Base-by-base conservation (phyloP, 176 grass and related monocot genomes). In the Triticum urartu region DNA sequence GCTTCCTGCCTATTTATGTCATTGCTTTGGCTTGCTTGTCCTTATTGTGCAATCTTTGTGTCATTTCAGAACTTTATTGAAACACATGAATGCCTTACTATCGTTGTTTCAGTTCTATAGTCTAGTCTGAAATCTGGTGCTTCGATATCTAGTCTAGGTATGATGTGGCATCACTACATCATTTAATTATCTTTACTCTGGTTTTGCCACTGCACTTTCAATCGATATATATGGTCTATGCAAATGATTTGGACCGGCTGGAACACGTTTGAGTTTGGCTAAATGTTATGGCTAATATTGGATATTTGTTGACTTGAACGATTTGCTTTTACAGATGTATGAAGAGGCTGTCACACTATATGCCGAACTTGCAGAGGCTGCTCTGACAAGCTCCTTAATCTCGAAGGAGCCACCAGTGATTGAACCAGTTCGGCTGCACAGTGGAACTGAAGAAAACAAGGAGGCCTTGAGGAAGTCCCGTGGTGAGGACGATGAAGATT, bases 401-500 rank as follows among this genome's bases (percentile, higher is more conserved):
- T 99, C 97, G 20, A 99, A 91, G 87, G 94, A 99, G 63, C 89
- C 97, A 20, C 89, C 94, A 25, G 84, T 99, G 43, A 87, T 99
- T 42, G 97, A 99, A 77, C 77, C 93, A 6, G 77, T 98, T 64
- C 89, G 96, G 35, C 88, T 98, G 71, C 92, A 98, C 86, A 98
- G 92, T 78, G 96, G 96, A 48, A 94, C 91, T 35, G 96, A 99
- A 86, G 97, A 99, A 90, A 99, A 99, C 81, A 92, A 88, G 50
- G 92, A 99, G 79, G 97, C 83, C 30, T 82, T 99, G 85, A 87
- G 94, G 77, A 97, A 99, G 78, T 99, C 91, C 30, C 89, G 97
- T 25, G 94, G 97, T 24, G 94, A 99, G 83, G 94, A 94, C 26
- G 92, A 97, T 83, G 97, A 99, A 85, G 94, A 90, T 83, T 99